Evolutionary conservation across 805 yeast species (phyloP), one percentile per base, ranked within the genome.

Genomic region (Pichia thaimueangensis): DNA sequence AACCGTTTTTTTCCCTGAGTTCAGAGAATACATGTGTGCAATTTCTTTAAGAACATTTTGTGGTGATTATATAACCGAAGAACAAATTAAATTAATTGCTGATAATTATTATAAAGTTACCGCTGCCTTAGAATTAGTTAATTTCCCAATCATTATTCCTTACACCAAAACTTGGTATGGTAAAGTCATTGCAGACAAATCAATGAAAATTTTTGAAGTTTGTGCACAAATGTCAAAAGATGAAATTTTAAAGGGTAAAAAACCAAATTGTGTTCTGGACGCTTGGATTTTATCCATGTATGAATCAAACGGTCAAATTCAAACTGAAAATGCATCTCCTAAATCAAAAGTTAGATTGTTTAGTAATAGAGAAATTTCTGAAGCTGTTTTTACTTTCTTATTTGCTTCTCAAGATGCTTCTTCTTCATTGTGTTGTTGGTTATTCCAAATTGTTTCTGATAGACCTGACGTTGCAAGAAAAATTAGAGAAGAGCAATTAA

Each of bases 401-500:
- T 93, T 93, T 64, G 98, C 98, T 6, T 85, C 96, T 5, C 98
- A 93, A 68, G 98, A 93, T 67, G 98, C 98, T 20, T 85, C 96
- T 7, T 88, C 97, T 1, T 86, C 97, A 4, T 80, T 94, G 54
- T 93, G 96, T 49, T 91, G 97, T 66, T 93, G 98, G 98, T 73
- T 93, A 57, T 93, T 91, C 79, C 98, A 93, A 72, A 77, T 88
- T 54, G 81, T 88, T 43, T 89, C 96, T 47, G 98, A 93, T 63
- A 78, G 96, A 58, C 97, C 97, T 31, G 97, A 93, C 51, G 82
- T 93, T 45, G 77, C 79, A 62, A 71, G 65, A 31, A 89, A 89
- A 65, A 76, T 93, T 50, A 84, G 97, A 68, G 86, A 85, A 64
- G 98, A 93, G 67, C 98, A 93, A 70, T 63, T 89, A 54, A 67